Evolutionary conservation across 208 protist genomes (phyloP), one percentile per base, ranked within the genome.

Genomic region (Naegleria fowleri): DNA sequence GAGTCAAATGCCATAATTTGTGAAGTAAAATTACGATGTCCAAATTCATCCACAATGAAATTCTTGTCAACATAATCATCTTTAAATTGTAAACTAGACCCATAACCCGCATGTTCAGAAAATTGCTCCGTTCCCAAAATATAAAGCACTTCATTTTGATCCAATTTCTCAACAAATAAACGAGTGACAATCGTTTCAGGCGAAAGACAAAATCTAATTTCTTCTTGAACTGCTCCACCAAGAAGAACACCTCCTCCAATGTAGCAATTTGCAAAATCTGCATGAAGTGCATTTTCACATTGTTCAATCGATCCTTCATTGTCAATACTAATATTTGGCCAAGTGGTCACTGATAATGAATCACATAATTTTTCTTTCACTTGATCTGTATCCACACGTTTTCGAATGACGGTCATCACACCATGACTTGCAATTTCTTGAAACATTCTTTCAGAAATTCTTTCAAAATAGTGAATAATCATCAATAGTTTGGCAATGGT

Each of bases 221-320:
- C 91, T 33, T 92, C 91, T 67, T 92, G 91, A 36, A 92, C 91
- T 75, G 48, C 59, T 19, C 87, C 87, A 22, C 48, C 19, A 41
- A 41, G 11, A 5, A 89, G 40, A 22, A 89, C 86, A 41, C 86
- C 86, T 29, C 86, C 86, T 33, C 86, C 86, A 40, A 89, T 67
- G 39, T 41, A 41, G 15, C 19, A 43, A 85, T 85, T 85, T 7
- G 79, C 79, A 43, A 85, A 85, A 85, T 85, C 79, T 16, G 38
- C 79, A 29, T 85, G 79, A 43, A 85, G 41, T 16, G n/a, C 38
- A 43, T 85, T 9, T 85, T 15, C 9, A 85, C 22, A 39, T 22
- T 85, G 36, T 43, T 85, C 79, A 85, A 85, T 41, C 11, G n/a
- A 39, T 36, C 79, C 79, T 25, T 85, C 38, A 43, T 0, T 15